Evolutionary conservation across 2,329 filamentous ascomycete genomes (phyloP).

Genomic region (Apiospora sp.): DNA sequence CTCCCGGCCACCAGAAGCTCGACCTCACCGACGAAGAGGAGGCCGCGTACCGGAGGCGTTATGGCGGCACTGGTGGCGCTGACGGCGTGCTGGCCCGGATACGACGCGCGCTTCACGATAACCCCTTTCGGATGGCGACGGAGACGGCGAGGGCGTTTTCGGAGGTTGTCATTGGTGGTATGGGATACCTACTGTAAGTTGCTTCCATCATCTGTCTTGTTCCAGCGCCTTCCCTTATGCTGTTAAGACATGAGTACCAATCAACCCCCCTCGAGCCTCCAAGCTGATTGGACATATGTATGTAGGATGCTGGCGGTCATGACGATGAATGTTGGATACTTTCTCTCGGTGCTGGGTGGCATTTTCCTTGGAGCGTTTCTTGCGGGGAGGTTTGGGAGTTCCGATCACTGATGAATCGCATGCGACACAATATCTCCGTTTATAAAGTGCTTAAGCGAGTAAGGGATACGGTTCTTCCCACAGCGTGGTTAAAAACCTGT

Average conservation of each 20-base stretch:
- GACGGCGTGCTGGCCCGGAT: not conserved
- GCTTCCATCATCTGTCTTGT: not conserved
- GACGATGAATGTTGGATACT: slow-evolving; percentile 44
- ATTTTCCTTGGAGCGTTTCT: slow-evolving; percentile 28
- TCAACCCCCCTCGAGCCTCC: not conserved
- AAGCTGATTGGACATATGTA: not conserved
- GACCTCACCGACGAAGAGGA: not conserved
- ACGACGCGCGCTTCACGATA: not conserved
- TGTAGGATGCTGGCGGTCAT: slow-evolving; percentile 44
- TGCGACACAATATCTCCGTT: not conserved
- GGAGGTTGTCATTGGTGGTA: slow-evolving; percentile 37
- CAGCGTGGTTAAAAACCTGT: not conserved
- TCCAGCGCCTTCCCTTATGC: not conserved
- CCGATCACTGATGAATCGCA: not conserved
- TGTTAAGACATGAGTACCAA: not conserved
- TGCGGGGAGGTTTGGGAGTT: slow-evolving; percentile 9
- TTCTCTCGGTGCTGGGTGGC: slow-evolving; percentile 41
- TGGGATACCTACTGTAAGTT: slow-evolving; percentile 43
- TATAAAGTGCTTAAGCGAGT: not conserved
- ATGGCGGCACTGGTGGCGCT: not conserved
- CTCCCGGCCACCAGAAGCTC: not conserved
- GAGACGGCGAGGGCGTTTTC: slow-evolving; percentile 37
- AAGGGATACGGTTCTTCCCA: not conserved
- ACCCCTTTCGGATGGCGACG: slow-evolving; percentile 39
- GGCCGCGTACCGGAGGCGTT: not conserved